Base-by-base conservation (phyloP, 257 asterid species). In the Thymus quinquecostatus region DNA sequence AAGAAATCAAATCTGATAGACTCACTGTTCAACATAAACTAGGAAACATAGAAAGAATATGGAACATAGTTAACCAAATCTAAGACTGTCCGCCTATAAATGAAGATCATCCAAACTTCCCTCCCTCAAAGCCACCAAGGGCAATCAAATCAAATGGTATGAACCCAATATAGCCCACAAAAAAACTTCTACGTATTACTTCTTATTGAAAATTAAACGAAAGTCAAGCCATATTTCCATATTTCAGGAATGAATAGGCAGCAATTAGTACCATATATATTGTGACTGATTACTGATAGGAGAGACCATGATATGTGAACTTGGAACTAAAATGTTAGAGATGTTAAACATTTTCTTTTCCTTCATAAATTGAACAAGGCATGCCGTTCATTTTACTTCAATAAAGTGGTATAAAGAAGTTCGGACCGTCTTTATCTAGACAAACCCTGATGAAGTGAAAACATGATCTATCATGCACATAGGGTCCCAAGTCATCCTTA, bases 361-460 rank as follows among this genome's bases (percentile, higher is more conserved):
- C 34, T 11, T 61, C 55, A 30, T 50, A 6, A 53, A 64, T 4
- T 28, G 38, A 49, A 41, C 66, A 72, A 69, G 62, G 66, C 29
- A 43, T 27, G 29, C 5, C 60, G 48, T 10, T 61, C 64, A 48
- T 8, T 53, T 51, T 14, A 60, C 9, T 38, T 60, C 27, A 60
- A 71, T 68, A 73, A 73, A 62, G 56, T 36, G 64, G 69, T 49
- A 36, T 60, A 14, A 36, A 61, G 68, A 75, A 36, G 58, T 55
- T 50, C 29, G 71, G 50, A 70, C 48, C 34, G 13, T 63, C 33
- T 49, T 63, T 21, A 40, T 75, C 12, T 67, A 66, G 6, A 71
- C 12, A 69, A 60, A 48, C 76, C 64, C 27, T 56, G 56, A 43
- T 33, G 72, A 38, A 32, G 64, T 47, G 21, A 55, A 65, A 64